Evolutionary conservation across 345 rosid species (phyloP).

Genomic region (Rhodomyrtus tomentosa): DNA sequence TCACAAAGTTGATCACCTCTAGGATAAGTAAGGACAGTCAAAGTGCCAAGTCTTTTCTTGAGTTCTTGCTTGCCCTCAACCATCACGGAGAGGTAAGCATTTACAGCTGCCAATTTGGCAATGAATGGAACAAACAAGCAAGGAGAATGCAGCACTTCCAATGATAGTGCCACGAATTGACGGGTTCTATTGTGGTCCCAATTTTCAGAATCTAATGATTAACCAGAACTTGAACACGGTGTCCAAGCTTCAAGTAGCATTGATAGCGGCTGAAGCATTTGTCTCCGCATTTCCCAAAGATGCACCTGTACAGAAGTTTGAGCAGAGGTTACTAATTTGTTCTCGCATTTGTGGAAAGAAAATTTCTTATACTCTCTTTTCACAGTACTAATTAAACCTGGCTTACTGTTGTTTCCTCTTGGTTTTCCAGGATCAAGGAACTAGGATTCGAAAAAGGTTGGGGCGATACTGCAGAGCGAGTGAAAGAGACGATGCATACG

Average conservation of each 20-base stretch:
- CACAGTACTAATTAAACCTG: background rate
- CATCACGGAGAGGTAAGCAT: conserved; percentile 65
- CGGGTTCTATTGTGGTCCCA: background rate
- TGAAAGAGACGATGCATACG: conserved; percentile 32
- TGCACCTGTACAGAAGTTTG: conserved; percentile 47
- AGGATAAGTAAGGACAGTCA: conserved; percentile 30
- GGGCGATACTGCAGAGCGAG: conserved; percentile 47
- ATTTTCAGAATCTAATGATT: conserved; percentile 58
- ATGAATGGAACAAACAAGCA: background rate
- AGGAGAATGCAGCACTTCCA: background rate
- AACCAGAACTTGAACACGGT: conserved; percentile 47
- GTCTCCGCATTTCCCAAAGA: conserved; percentile 42
- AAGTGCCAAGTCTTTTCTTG: conserved; percentile 31
- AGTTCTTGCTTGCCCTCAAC: conserved; percentile 49
- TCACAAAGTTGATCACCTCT: conserved; percentile 54
- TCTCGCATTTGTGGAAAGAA: background rate
- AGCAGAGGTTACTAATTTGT: conserved; percentile 37
- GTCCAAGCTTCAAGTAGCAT: conserved; percentile 50
- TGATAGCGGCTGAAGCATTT: conserved; percentile 33
- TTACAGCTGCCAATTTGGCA: background rate
- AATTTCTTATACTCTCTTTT: background rate
- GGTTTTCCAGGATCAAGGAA: conserved; percentile 27
- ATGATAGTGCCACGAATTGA: background rate
- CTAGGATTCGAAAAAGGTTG: conserved; percentile 55
- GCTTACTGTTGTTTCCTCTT: background rate